Base-by-base conservation (phyloP, 1,284 basidiomycete species). In the Inonotus obliquus region DNA sequence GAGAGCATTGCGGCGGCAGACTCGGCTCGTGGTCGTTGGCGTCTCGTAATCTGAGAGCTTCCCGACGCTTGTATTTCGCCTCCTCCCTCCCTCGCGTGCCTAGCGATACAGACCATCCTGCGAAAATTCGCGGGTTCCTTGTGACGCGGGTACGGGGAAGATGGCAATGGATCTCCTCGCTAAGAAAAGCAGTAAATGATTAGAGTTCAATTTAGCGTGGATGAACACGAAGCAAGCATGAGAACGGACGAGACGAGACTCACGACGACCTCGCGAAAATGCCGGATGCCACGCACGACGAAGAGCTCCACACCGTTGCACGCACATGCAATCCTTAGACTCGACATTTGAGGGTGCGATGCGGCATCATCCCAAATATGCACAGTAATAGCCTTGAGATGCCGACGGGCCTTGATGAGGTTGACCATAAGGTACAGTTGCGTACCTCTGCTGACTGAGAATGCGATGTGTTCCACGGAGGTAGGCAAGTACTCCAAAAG, bases 381-480 rank as follows among this genome's bases (percentile, higher is more conserved):
- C 44, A 83, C 71, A 4, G 78, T 80, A 23, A 86, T 68, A 27
- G 73, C 72, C 61, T 74, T 73, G 51, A 86, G 68, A 10, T 71
- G 67, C 6, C 76, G 69, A 38, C 71, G 72, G 2, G 71, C 69
- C 66, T 79, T 81, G 63, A 84, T 75, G 29, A 74, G 66, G 39
- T 85, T 81, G 38, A 87, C 69, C 29, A 87, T 71, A 10, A 78
- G 74, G 65, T 79, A 79, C 39, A 88, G 70, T 25, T 75, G 71
- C 0, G 81, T 83, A 58, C 83, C 81, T 63, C 74, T 75, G 67
- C 83, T 80, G 53, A 89, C 69, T 19, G 85, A 81, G 44, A 89
- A 73, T 29, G 83, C 81, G 44, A 89, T 68, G 63, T 84, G 81
- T 66, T 81, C 76, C 21, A 88, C 68, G 13, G 73, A 70, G 14